Percentiles rank a stretch among this genome's conserved stretches.
Evolutionary conservation across 108 stramenopile genomes (phyloP).

Genomic region (Cyclotella distinguenda): DNA sequence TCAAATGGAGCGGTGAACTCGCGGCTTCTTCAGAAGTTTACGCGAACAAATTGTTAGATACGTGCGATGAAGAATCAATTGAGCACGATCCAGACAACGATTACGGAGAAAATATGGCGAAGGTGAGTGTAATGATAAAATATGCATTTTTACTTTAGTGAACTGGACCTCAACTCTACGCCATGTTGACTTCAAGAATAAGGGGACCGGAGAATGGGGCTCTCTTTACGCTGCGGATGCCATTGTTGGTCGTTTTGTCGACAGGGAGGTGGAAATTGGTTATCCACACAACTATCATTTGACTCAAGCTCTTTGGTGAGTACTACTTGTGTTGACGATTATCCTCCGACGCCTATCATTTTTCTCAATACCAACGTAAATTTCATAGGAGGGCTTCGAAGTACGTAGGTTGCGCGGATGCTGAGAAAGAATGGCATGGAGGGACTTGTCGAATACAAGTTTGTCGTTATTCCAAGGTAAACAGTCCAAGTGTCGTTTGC

Average conservation of each 20-base stretch:
- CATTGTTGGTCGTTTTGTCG: slow-evolving; percentile 15
- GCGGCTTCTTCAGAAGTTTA: slow-evolving; percentile 3
- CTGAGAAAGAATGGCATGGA: slow-evolving; percentile 10
- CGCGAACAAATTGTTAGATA: slow-evolving; percentile 10
- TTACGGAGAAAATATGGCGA: slow-evolving; percentile 27
- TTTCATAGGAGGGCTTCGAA: not conserved
- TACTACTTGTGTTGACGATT: not conserved
- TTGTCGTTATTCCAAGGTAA: slow-evolving; percentile 18
- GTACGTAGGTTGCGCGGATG: slow-evolving; percentile 16
- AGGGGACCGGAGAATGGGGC: slow-evolving; percentile 18
- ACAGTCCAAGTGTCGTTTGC: not conserved
- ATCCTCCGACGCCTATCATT: not conserved
- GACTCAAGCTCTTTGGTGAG: slow-evolving; percentile 23
- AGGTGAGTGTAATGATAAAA: too few relatives aligned
- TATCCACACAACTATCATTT: slow-evolving; percentile 19
- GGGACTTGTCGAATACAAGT: slow-evolving; percentile 18
- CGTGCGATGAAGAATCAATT: slow-evolving; percentile 6
- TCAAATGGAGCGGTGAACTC: slow-evolving; percentile 20
- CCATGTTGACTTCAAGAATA: not conserved
- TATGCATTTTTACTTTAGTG: too few relatives aligned
- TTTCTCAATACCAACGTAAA: not conserved
- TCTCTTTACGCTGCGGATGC: slow-evolving; percentile 8
- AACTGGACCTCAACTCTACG: too few relatives aligned
- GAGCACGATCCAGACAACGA: slow-evolving; percentile 10
- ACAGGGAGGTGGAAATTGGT: slow-evolving; percentile 5